A percentile compares a stretch with the other conserved stretches of the same genome.
These are phyloP conservation scores for Scedosporium apiospermum DNA, from an alignment of 2,329 filamentous ascomycete genomes.

Conservation along the genomic window DNA sequence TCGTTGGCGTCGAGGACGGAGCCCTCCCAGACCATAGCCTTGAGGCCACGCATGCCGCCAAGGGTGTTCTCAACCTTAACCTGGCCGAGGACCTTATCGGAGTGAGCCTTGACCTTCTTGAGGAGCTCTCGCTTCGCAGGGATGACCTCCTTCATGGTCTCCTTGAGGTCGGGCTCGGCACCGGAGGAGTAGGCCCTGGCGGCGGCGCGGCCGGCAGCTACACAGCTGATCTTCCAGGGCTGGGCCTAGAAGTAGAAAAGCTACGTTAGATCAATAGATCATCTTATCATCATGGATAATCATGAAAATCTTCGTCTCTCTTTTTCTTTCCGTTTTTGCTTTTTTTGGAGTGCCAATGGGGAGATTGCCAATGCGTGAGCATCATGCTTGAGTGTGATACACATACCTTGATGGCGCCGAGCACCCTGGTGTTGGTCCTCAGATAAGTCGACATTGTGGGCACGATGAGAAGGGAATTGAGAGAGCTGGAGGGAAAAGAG, in stretches of 20 bases:
- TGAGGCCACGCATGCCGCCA: slow-evolving; percentile 94
- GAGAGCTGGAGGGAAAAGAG: background rate
- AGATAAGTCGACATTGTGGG: slow-evolving; percentile 54
- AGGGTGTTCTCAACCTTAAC: slow-evolving; percentile 91
- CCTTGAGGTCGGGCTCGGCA: slow-evolving; percentile 81
- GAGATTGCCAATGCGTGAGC: background rate
- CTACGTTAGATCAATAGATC: slow-evolving; percentile 1
- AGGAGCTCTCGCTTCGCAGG: slow-evolving; percentile 88
- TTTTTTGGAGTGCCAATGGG: no score
- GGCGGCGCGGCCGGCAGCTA: slow-evolving; percentile 21
- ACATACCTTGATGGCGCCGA: slow-evolving; percentile 55
- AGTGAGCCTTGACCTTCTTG: slow-evolving; percentile 84
- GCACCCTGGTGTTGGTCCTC: slow-evolving; percentile 50
- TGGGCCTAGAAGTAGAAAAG: slow-evolving; percentile 8
- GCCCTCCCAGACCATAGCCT: slow-evolving; percentile 98
- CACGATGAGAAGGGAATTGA: background rate
- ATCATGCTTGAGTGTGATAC: background rate
- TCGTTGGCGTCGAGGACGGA: slow-evolving; percentile 94
- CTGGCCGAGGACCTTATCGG: slow-evolving; percentile 75
- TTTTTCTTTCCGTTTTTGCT: no score
- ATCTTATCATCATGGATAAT: no score
- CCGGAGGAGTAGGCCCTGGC: slow-evolving; percentile 57
- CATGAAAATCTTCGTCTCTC: no score
- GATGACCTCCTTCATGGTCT: slow-evolving; percentile 72
- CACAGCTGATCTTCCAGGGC: slow-evolving; percentile 21